Evolutionary conservation across 495 filamentous ascomycete species (phyloP).

Genomic region (Rostrohypoxylon terebratum): DNA sequence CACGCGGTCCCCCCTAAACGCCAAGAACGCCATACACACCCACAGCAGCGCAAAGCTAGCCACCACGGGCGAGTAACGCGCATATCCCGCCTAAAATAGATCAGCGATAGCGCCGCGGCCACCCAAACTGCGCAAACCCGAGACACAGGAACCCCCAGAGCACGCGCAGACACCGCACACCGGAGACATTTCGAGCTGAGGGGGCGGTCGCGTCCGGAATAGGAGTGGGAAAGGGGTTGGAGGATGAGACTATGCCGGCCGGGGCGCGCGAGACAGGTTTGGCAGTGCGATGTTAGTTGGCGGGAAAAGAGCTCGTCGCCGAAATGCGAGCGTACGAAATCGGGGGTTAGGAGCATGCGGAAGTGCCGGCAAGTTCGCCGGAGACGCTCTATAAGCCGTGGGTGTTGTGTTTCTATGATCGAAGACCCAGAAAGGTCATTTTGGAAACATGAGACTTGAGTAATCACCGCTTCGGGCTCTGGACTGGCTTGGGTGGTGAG

Average conservation of each 20-base stretch:
- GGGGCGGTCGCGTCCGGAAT: neutral
- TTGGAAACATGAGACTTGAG: constrained; percentile 13
- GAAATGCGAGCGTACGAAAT: neutral
- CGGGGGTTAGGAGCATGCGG: neutral
- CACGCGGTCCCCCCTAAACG: neutral
- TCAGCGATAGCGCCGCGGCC: neutral
- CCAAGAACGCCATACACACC: constrained; percentile 7
- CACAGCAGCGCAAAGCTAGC: neutral
- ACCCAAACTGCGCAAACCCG: constrained; percentile 4
- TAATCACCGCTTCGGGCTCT: neutral
- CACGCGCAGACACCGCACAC: neutral
- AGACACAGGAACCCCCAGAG: constrained; percentile 10
- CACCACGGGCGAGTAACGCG: neutral
- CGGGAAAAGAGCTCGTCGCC: neutral
- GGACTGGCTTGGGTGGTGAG: neutral
- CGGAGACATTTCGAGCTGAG: constrained; percentile 3
- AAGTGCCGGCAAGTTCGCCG: constrained; percentile 2
- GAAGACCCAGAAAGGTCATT: neutral
- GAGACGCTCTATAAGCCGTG: constrained; percentile 1
- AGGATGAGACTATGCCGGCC: constrained; percentile 1
- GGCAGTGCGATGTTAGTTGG: constrained; percentile 1
- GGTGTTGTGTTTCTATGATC: neutral
- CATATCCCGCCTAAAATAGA: neutral
- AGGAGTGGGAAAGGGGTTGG: neutral
- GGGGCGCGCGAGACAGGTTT: neutral